A percentile compares a stretch with the other conserved stretches of the same genome.
phyloP scores from a whole-genome alignment of 441 rosid species.

The California macrophylla region DNA sequence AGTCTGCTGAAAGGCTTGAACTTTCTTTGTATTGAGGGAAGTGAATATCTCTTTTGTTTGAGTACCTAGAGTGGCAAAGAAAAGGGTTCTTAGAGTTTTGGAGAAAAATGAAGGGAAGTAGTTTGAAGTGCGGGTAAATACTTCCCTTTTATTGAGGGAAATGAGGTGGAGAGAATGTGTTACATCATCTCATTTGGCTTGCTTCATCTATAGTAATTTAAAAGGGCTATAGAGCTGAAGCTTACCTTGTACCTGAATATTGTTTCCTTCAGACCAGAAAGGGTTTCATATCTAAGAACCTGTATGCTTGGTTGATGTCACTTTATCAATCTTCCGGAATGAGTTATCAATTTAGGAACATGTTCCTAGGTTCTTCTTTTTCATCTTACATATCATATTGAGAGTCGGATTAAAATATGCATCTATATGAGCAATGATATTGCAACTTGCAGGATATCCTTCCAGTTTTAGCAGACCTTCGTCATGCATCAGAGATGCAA shows the following conservation, averaged over 20 bases:
- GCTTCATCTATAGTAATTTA: not conserved
- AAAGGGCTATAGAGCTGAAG: not conserved
- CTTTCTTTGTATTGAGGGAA: not conserved
- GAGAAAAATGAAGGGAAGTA: not conserved
- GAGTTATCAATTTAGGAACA: not conserved
- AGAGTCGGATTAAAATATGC: not conserved
- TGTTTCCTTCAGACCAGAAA: not conserved
- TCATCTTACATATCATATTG: not conserved
- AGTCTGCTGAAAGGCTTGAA: not conserved
- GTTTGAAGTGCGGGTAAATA: not conserved
- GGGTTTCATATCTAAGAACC: not conserved
- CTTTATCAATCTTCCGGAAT: not conserved
- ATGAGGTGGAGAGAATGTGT: not conserved
- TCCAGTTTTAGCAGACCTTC: conserved; percentile 69
- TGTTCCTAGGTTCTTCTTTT: not conserved
- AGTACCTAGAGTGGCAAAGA: not conserved
- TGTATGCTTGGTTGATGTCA: not conserved
- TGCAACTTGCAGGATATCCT: conserved; percentile 58
- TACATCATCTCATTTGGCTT: not conserved
- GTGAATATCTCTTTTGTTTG: not conserved
- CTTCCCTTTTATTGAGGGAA: no score
- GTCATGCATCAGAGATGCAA: conserved; percentile 75
- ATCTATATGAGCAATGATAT: not conserved
- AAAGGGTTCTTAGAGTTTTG: not conserved
- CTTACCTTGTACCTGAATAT: not conserved